phyloP scores from a whole-genome alignment of 768 basidiomycete species.

The Hortiboletus campestris region DNA sequence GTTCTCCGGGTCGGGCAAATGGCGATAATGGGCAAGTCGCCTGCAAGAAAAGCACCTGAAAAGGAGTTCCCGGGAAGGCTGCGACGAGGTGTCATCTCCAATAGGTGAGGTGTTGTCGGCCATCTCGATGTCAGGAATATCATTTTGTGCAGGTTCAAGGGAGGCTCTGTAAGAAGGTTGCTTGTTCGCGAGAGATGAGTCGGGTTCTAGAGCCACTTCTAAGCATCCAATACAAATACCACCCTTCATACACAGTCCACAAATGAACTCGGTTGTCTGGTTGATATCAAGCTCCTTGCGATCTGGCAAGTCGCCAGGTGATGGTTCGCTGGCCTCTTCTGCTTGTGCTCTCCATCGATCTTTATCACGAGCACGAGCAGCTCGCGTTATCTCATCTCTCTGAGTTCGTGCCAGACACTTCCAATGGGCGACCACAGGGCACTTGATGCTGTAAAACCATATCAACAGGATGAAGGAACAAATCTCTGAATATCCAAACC shows the following conservation, averaged over 20 bases:
- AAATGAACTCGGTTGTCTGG: constrained; percentile 78
- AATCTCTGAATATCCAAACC: constrained; percentile 45
- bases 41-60: constrained; percentile 86
- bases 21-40: constrained; percentile 77
- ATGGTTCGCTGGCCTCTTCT: constrained; percentile 20
- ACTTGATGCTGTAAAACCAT: constrained; percentile 55
- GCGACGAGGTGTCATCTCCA: constrained; percentile 17
- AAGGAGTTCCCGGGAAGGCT: constrained; percentile 45
- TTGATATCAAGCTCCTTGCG: constrained; percentile 45
- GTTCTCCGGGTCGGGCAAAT: constrained; percentile 53
- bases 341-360: constrained; percentile 36
- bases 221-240: constrained; percentile 78
- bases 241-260: constrained; percentile 70
- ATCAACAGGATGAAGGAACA: constrained; percentile 9
- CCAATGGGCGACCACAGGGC: constrained; percentile 78
- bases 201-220: constrained; percentile 52
- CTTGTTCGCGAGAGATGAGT: constrained; percentile 29
- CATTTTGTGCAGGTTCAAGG: constrained; percentile 4
- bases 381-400: constrained; percentile 70
- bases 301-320: constrained; percentile 38
- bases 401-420: constrained; percentile 63
- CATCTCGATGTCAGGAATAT: constrained; percentile 36
- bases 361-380: constrained; percentile 53
- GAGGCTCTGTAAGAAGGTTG: neutral
- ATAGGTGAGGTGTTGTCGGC: constrained; percentile 21